These are phyloP conservation scores for Wallemia mellicola DNA, from an alignment of 1,284 basidiomycete species.

Conservation along the genomic window DNA sequence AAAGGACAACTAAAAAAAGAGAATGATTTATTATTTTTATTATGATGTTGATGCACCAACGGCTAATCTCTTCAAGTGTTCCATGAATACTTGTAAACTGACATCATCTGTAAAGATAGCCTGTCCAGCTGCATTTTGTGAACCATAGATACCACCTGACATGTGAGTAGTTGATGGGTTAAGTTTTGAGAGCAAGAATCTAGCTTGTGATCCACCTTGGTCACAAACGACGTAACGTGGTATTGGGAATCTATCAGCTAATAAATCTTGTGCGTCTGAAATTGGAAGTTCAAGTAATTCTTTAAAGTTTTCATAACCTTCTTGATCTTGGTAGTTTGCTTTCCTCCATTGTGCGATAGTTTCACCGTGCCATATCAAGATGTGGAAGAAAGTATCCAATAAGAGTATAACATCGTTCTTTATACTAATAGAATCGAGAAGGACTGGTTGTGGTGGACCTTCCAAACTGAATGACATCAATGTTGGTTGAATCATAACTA, in stretches of 20 bases:
- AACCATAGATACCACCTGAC: slow-evolving; percentile 46
- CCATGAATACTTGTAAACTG: slow-evolving; percentile 86
- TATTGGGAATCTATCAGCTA: slow-evolving; percentile 83
- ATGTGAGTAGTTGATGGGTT: slow-evolving; percentile 97
- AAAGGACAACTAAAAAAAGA: background rate
- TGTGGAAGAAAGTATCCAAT: slow-evolving; percentile 99
- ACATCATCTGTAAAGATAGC: slow-evolving; percentile 99
- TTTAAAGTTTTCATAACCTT: slow-evolving; percentile 95
- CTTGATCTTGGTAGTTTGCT: slow-evolving; percentile 96
- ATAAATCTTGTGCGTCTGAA: slow-evolving; percentile 46
- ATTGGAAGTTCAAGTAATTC: slow-evolving; percentile 65
- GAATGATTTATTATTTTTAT: background rate
- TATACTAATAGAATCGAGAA: slow-evolving; percentile 91
- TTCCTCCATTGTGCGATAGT: slow-evolving; percentile 94
- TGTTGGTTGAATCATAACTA: slow-evolving; percentile 99
- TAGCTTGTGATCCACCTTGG: slow-evolving; percentile 86
- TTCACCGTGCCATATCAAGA: slow-evolving; percentile 97
- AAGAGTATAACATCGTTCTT: slow-evolving; percentile 86
- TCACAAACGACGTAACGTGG: slow-evolving; percentile 95
- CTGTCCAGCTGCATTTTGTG: slow-evolving; percentile 37
- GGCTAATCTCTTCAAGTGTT: slow-evolving; percentile 57
- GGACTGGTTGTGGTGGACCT: slow-evolving; percentile 57
- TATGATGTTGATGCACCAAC: background rate
- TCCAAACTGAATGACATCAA: slow-evolving; percentile 98
- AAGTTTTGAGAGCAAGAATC: slow-evolving; percentile 82